phyloP scores from a whole-genome alignment of 208 protist genomes.

The Leishmania aethiopica region DNA sequence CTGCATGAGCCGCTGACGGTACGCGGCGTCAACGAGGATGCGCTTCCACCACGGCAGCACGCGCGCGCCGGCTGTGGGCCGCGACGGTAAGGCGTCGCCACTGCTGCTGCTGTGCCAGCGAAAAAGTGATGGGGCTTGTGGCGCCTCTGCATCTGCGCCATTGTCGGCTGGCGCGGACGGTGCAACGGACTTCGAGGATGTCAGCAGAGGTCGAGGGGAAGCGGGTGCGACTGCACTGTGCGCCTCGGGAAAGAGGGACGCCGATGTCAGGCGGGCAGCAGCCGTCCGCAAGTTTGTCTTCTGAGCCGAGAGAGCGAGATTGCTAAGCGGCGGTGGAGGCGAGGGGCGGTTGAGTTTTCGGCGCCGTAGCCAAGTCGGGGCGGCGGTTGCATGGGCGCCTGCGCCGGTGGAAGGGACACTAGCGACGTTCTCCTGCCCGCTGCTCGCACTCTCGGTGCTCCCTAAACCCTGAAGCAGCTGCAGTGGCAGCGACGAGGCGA shows the following conservation, averaged over 20 bases:
- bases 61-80: background rate
- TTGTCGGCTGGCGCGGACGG: background rate
- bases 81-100: background rate
- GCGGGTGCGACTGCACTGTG: conserved; percentile 10
- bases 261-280: background rate
- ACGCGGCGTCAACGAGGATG: conserved; percentile 56
- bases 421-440: background rate
- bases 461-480: background rate
- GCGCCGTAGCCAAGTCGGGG: background rate
- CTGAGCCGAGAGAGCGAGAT: background rate
- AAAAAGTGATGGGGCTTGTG: background rate
- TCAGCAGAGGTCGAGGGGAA: background rate
- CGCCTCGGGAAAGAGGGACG: background rate
- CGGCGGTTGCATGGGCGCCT: background rate
- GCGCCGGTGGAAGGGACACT: background rate
- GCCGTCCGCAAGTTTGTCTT: background rate
- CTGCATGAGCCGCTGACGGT: conserved; percentile 49
- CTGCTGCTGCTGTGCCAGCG: background rate
- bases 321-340: conserved; percentile 4
- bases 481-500: background rate
- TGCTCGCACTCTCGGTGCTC: background rate
- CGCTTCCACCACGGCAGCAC: conserved; percentile 84
- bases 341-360: background rate
- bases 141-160: background rate
- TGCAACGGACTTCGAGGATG: background rate